Percentiles rank a stretch among this genome's conserved stretches.
phyloP scores from a whole-genome alignment of 2,329 filamentous ascomycete genomes.

The Claviceps cyperi region DNA sequence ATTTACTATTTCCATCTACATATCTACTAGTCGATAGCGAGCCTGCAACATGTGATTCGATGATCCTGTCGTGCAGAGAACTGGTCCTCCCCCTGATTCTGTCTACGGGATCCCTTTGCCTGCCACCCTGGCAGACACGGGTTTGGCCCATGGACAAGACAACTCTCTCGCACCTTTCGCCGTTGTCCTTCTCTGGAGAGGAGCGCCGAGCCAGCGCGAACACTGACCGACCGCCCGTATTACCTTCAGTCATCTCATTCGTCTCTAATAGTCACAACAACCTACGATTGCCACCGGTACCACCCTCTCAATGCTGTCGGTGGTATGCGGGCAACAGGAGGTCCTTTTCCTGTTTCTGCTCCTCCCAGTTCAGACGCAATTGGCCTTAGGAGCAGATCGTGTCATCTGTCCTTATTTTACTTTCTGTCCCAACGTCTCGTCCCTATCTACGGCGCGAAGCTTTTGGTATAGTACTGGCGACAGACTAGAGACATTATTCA shows the following conservation, averaged over 20 bases:
- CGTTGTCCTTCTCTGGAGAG: neutral
- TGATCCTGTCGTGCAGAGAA: neutral
- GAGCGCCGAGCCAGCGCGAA: constrained; percentile 1
- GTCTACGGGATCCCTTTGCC: too few species aligned
- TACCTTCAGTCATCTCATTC: constrained; percentile 2
- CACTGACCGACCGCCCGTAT: constrained; percentile 4
- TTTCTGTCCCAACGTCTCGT: neutral
- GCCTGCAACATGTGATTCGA: constrained; percentile 2
- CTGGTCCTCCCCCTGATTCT: neutral
- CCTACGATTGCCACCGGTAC: constrained; percentile 2
- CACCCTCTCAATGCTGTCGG: neutral
- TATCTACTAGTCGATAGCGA: neutral
- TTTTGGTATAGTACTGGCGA: neutral
- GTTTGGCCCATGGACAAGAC: neutral
- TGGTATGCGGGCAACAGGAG: neutral
- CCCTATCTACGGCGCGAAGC: neutral
- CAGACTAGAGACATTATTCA: neutral
- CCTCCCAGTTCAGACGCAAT: neutral
- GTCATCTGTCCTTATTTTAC: neutral
- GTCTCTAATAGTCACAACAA: constrained; percentile 5
- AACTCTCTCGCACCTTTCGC: neutral
- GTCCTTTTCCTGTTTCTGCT: neutral
- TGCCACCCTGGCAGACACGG: too few species aligned
- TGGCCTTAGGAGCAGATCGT: neutral
- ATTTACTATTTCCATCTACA: constrained; percentile 3